A percentile compares a stretch with the other conserved stretches of the same genome.
phyloP scores from a whole-genome alignment of 192 early-diverging fungal genomes.

The Coemansia sp. region DNA sequence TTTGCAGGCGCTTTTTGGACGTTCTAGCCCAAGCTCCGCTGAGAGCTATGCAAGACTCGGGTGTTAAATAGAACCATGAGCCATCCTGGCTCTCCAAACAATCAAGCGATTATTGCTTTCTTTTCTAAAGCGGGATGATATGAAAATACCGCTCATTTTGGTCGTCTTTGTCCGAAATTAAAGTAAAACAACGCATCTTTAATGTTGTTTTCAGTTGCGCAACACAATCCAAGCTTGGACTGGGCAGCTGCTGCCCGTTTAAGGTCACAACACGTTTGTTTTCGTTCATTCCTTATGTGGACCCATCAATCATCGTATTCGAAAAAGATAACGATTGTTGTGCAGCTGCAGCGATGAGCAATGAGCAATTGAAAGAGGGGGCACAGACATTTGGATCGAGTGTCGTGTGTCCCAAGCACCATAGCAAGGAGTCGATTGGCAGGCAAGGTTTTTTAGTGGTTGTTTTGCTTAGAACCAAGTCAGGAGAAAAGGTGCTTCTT shows the following conservation, averaged over 20 bases:
- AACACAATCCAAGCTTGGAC: background rate
- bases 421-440: background rate
- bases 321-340: background rate
- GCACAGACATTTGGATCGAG: background rate
- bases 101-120: too few relatives aligned
- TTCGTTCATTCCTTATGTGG: too few relatives aligned
- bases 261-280: background rate
- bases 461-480: background rate
- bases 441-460: background rate
- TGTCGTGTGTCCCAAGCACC: background rate
- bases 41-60: too few relatives aligned
- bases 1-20: conserved; percentile 71
- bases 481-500: background rate
- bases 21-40: background rate
- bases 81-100: too few relatives aligned
- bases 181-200: background rate
- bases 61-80: too few relatives aligned
- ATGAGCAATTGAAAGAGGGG: background rate
- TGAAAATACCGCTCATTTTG: too few relatives aligned
- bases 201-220: background rate
- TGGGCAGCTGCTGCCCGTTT: background rate
- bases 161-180: background rate
- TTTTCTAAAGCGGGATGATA: too few relatives aligned
- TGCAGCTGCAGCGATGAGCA: background rate
- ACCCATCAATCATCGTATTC: too few relatives aligned